Evolutionary conservation across 345 rosid genomes (phyloP).

Genomic region (Euphorbia peplus): DNA sequence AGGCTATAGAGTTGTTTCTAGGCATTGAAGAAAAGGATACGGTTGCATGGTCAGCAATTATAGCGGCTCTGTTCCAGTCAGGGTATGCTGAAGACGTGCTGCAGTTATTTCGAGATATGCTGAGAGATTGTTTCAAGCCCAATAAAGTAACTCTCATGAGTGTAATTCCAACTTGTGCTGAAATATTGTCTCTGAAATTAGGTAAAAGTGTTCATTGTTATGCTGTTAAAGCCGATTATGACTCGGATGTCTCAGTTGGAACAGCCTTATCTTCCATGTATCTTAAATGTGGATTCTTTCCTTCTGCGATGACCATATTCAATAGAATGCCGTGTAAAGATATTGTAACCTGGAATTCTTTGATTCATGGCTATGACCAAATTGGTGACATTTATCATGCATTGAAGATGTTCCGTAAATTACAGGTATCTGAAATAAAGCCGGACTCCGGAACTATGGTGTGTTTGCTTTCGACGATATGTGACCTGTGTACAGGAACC

Average conservation of each 20-base stretch:
- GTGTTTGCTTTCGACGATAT: constrained; percentile 43
- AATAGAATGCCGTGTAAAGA: constrained; percentile 46
- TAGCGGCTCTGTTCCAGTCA: constrained; percentile 46
- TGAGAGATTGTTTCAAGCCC: constrained; percentile 35
- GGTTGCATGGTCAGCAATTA: constrained; percentile 61
- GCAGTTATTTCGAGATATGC: constrained; percentile 47
- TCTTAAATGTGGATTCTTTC: constrained; percentile 44
- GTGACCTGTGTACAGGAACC: constrained; percentile 40
- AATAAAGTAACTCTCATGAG: constrained; percentile 44
- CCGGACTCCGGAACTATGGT: constrained; percentile 58
- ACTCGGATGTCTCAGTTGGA: constrained; percentile 38
- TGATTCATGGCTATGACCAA: constrained; percentile 49
- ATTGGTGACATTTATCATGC: constrained; percentile 37
- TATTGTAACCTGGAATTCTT: constrained; percentile 54
- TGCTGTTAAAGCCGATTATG: constrained; percentile 41
- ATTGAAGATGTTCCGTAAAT: constrained; percentile 35
- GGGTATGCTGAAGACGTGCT: constrained; percentile 49
- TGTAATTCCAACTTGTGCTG: constrained; percentile 54
- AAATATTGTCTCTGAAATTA: constrained; percentile 28
- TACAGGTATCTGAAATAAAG: constrained; percentile 33
- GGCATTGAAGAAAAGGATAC: constrained; percentile 38
- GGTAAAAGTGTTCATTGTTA: constrained; percentile 63
- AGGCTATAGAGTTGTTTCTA: constrained; percentile 36
- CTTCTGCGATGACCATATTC: constrained; percentile 35
- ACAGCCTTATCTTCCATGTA: constrained; percentile 62